Conservation (phyloP, 2,329 filamentous ascomycete genomes). For the Allantophomopsis cytisporea region DNA sequence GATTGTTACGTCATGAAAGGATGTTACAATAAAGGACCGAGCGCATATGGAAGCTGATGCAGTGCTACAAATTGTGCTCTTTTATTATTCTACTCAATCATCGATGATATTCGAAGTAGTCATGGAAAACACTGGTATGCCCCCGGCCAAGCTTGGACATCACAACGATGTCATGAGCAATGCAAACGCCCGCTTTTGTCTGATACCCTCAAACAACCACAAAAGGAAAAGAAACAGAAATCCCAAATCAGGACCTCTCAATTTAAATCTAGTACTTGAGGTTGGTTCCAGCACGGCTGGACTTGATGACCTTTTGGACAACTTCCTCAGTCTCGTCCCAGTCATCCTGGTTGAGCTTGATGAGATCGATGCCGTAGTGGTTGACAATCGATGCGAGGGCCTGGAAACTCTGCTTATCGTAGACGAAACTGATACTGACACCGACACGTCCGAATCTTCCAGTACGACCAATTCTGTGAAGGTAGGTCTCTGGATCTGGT, state of each 20-base stretch:
- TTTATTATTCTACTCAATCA: too few relatives aligned
- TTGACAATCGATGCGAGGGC: slow-evolving; percentile 69
- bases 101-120: too few relatives aligned
- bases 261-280: slow-evolving; percentile 14
- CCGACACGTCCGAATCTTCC: slow-evolving; percentile 94
- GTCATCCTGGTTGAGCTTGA: slow-evolving; percentile 70
- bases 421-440: slow-evolving; percentile 89
- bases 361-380: slow-evolving; percentile 70
- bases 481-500: slow-evolving; percentile 88
- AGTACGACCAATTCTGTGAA: slow-evolving; percentile 94
- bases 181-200: slow-evolving; percentile 5
- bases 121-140: too few relatives aligned
- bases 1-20: too few relatives aligned
- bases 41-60: too few relatives aligned
- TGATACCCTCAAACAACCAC: not conserved
- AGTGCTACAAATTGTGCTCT: too few relatives aligned
- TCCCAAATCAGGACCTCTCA: not conserved
- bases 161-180: not conserved
- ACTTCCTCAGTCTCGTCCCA: slow-evolving; percentile 82
- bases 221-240: not conserved
- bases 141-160: too few relatives aligned
- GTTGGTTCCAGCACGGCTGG: slow-evolving; percentile 42
- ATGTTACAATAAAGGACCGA: too few relatives aligned
- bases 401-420: slow-evolving; percentile 68
- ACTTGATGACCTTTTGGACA: slow-evolving; percentile 72